phyloP scores from a whole-genome alignment of 306 rosid genomes.

The Fragaria iinumae region DNA sequence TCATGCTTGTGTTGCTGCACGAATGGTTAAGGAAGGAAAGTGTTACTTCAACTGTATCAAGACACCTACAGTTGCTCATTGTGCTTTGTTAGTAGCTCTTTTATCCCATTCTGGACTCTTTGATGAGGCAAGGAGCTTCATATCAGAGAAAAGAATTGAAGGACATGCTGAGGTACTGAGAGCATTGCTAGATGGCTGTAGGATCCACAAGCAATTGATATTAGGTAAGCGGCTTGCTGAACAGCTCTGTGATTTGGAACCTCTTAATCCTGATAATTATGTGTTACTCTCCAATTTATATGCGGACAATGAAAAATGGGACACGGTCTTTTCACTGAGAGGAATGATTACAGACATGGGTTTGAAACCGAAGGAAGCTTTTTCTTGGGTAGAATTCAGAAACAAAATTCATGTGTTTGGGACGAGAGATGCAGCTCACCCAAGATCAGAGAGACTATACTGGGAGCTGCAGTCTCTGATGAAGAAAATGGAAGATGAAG shows the following conservation, averaged over 20 bases:
- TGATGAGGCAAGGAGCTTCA: conserved; percentile 45
- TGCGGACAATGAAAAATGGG: conserved; percentile 44
- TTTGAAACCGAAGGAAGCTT: conserved; percentile 55
- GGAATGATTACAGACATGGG: conserved; percentile 54
- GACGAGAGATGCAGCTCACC: conserved; percentile 69
- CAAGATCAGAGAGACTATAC: conserved; percentile 51
- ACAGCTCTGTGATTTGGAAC: conserved; percentile 62
- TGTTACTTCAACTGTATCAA: conserved; percentile 44
- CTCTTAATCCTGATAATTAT: conserved; percentile 61
- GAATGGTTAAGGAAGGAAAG: conserved; percentile 55
- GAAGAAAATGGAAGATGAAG: conserved; percentile 38
- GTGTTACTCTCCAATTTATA: conserved; percentile 60
- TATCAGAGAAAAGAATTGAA: conserved; percentile 37
- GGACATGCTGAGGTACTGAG: conserved; percentile 42
- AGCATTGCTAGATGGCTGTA: conserved; percentile 61
- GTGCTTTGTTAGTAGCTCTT: conserved; percentile 50
- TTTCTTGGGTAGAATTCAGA: conserved; percentile 55
- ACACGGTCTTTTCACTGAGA: conserved; percentile 36
- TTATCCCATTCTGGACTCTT: conserved; percentile 45
- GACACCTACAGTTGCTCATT: conserved; percentile 39
- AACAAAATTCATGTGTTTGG: conserved; percentile 70
- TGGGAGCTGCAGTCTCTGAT: conserved; percentile 49
- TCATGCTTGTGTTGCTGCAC: conserved; percentile 58
- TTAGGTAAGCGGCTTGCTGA: conserved; percentile 51
- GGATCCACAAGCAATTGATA: conserved; percentile 39